phyloP scores from a whole-genome alignment of 805 yeast species.

The Candida nitratophila region DNA sequence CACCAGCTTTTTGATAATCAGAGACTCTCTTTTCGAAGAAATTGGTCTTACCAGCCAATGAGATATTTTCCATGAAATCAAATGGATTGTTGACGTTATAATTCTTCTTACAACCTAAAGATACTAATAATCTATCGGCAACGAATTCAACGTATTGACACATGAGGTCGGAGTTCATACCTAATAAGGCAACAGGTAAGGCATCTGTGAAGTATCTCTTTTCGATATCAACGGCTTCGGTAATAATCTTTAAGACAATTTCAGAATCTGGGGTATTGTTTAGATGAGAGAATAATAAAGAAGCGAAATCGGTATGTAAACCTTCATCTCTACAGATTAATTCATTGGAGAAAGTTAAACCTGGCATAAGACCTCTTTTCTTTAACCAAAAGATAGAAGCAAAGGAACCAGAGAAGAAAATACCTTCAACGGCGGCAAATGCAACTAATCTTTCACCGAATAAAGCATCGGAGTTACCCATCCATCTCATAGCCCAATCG shows the following conservation, averaged over 20 bases:
- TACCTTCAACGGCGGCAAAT: slow-evolving; percentile 98
- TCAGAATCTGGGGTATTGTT: slow-evolving; percentile 77
- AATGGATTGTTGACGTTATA: slow-evolving; percentile 90
- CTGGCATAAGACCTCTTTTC: slow-evolving; percentile 99
- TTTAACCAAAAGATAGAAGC: slow-evolving; percentile 98
- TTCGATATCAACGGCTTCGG: slow-evolving; percentile 94
- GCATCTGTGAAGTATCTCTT: slow-evolving; percentile 94
- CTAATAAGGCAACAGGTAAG: slow-evolving; percentile 84
- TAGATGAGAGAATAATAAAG: slow-evolving; percentile 88
- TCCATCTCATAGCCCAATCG: slow-evolving; percentile 99
- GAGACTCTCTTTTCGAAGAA: slow-evolving; percentile 98
- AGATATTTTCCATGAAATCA: slow-evolving; percentile 98
- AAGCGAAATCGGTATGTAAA: slow-evolving; percentile 96
- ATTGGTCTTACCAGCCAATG: slow-evolving; percentile 97
- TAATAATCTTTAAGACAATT: slow-evolving; percentile 78
- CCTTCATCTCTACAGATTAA: slow-evolving; percentile 98
- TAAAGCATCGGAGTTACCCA: slow-evolving; percentile 76
- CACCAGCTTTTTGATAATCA: slow-evolving; percentile 99
- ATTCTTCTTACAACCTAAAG: slow-evolving; percentile 85
- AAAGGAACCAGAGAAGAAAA: slow-evolving; percentile 96
- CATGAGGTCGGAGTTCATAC: slow-evolving; percentile 93
- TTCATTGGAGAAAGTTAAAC: slow-evolving; percentile 95
- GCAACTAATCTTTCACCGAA: slow-evolving; percentile 96
- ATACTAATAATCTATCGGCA: slow-evolving; percentile 89
- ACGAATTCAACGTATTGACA: slow-evolving; percentile 96